phyloP scores from a whole-genome alignment of 495 filamentous ascomycete genomes.

The Aspergillus heteromorphus region DNA sequence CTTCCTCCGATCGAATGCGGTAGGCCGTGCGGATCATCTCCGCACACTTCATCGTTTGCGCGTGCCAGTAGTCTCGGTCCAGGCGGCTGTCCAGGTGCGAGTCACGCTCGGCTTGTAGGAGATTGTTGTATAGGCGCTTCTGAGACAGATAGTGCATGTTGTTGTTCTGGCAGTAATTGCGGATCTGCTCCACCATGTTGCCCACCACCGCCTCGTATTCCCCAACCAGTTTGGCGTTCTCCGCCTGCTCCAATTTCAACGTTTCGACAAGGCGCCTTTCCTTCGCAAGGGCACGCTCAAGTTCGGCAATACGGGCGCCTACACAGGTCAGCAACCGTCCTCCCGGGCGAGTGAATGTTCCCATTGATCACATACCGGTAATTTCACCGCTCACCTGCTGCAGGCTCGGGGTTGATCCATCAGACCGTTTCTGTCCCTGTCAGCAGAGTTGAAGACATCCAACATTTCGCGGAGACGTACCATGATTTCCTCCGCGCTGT shows the following conservation, averaged over 20 bases:
- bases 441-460: slow-evolving; percentile 4
- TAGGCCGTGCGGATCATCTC: slow-evolving; percentile 50
- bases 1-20: slow-evolving; percentile 45
- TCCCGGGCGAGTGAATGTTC: not conserved
- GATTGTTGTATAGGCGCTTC: slow-evolving; percentile 55
- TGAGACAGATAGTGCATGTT: slow-evolving; percentile 52
- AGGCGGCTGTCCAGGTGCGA: slow-evolving; percentile 52
- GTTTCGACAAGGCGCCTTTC: slow-evolving; percentile 43
- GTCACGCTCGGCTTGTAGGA: slow-evolving; percentile 53
- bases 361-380: slow-evolving; percentile 23
- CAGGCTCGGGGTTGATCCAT: slow-evolving; percentile 37
- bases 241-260: slow-evolving; percentile 44
- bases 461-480: slow-evolving; percentile 25
- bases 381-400: slow-evolving; percentile 48
- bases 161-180: slow-evolving; percentile 57
- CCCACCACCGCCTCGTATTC: slow-evolving; percentile 54
- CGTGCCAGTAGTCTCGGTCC: slow-evolving; percentile 63
- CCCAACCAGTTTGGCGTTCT: slow-evolving; percentile 49
- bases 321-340: not conserved
- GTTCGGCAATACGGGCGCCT: slow-evolving; percentile 47
- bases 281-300: slow-evolving; percentile 47
- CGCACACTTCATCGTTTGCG: slow-evolving; percentile 47
- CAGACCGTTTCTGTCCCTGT: slow-evolving; percentile 38
- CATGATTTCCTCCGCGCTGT: slow-evolving; percentile 58
- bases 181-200: slow-evolving; percentile 55